These are phyloP conservation scores for Colletotrichum endophyticum DNA, from an alignment of 2,329 filamentous ascomycete species.

Conservation along the genomic window DNA sequence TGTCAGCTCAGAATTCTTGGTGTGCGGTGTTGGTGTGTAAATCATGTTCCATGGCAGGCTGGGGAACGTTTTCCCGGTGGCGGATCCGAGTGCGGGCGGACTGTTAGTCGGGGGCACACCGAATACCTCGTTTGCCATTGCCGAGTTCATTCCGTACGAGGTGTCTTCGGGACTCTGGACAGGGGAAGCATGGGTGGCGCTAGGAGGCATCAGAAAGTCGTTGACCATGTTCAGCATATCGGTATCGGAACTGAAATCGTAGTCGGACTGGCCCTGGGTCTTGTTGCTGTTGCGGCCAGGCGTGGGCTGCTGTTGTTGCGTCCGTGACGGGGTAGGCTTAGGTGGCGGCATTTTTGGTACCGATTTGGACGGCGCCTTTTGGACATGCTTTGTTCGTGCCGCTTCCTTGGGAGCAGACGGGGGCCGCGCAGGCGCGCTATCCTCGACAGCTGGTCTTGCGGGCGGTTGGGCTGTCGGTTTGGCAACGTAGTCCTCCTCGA, in stretches of 20 bases:
- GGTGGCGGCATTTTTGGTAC: not conserved
- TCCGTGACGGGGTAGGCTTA: not conserved
- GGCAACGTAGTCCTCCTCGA: conserved; percentile 4
- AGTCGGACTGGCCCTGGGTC: conserved; percentile 8
- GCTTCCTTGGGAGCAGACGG: not conserved
- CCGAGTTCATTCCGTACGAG: conserved; percentile 61
- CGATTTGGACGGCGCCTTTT: not conserved
- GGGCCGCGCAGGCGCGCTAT: not conserved
- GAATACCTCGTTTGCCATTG: conserved; percentile 56
- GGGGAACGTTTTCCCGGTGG: conserved; percentile 40
- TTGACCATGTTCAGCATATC: conserved; percentile 54
- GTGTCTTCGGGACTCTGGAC: conserved; percentile 41
- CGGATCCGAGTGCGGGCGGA: conserved; percentile 33
- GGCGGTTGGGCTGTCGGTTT: not conserved
- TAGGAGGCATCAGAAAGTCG: conserved; percentile 51
- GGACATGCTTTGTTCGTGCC: not conserved
- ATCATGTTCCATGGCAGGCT: conserved; percentile 59
- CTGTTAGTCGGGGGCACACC: conserved; percentile 41
- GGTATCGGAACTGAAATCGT: conserved; percentile 29
- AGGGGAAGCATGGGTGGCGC: conserved; percentile 41
- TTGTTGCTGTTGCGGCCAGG: not conserved
- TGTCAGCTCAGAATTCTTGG: conserved; percentile 15
- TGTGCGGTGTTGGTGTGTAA: conserved; percentile 23
- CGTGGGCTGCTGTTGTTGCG: conserved; percentile 1
- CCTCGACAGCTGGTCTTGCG: not conserved